These are phyloP conservation scores for Cutaneotrichosporon sp. DNA, from an alignment of 1,284 basidiomycete species.

Conservation along the genomic window DNA sequence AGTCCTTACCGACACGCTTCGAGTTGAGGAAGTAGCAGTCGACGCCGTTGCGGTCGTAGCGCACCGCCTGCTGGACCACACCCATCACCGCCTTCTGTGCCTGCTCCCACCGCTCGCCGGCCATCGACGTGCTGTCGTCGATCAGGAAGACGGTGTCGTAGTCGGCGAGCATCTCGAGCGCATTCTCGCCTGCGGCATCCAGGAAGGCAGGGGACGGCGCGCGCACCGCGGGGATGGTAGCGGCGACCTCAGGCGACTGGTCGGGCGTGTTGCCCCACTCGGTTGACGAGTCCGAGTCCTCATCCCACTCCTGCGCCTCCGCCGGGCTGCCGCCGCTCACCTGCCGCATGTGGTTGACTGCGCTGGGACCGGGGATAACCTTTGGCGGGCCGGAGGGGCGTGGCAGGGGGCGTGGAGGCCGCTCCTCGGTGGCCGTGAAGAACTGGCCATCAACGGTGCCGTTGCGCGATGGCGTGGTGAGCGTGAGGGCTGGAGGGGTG, in stretches of 20 bases:
- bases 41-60: conserved; percentile 47
- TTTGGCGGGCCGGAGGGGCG: background rate
- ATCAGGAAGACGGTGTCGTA: conserved; percentile 53
- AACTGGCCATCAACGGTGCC: background rate
- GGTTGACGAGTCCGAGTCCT: background rate
- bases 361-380: background rate
- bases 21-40: conserved; percentile 53
- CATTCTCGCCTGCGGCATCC: conserved; percentile 28
- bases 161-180: conserved; percentile 44
- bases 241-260: background rate
- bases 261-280: background rate
- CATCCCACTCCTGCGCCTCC: background rate
- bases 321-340: background rate
- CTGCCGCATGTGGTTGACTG: background rate
- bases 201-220: background rate
- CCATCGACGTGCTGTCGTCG: conserved; percentile 48
- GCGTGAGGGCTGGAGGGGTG: background rate
- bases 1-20: conserved; percentile 42
- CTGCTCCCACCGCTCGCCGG: conserved; percentile 46
- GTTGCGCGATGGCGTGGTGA: background rate
- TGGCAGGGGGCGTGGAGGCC: background rate
- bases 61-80: conserved; percentile 43
- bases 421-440: background rate
- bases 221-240: background rate
- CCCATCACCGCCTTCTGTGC: conserved; percentile 42